Evolutionary conservation across 2,329 filamentous ascomycete genomes (phyloP).

Genomic region (Microcyclosporella mali): DNA sequence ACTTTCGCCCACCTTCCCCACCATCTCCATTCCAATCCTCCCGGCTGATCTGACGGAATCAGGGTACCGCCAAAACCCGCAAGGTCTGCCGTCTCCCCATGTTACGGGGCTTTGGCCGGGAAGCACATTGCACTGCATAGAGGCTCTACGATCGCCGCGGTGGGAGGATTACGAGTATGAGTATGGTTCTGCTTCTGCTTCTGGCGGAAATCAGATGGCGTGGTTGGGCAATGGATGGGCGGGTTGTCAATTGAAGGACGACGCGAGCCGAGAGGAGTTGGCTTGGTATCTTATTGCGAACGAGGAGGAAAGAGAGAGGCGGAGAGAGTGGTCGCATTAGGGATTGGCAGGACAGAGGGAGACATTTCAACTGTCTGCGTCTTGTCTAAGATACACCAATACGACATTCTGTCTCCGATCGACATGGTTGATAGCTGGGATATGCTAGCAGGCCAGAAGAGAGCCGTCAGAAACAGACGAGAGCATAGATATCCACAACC

Average conservation of each 20-base stretch:
- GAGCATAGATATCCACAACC: too few species aligned
- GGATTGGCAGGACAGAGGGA: too few species aligned
- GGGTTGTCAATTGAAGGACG: slow-evolving; percentile 45
- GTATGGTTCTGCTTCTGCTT: slow-evolving; percentile 30
- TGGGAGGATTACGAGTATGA: slow-evolving; percentile 57
- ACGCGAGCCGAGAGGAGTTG: slow-evolving; percentile 34
- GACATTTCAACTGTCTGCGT: too few species aligned
- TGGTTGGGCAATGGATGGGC: slow-evolving; percentile 67
- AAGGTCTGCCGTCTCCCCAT: slow-evolving; percentile 33
- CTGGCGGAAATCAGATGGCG: slow-evolving; percentile 47
- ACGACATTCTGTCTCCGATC: too few species aligned
- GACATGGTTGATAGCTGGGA: too few species aligned
- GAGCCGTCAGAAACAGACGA: too few species aligned
- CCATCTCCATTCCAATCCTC: too few species aligned
- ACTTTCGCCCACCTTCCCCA: neutral
- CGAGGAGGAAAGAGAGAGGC: too few species aligned
- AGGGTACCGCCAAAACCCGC: slow-evolving; percentile 13
- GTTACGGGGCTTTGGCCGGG: slow-evolving; percentile 16
- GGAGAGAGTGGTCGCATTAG: too few species aligned
- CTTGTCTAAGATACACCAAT: too few species aligned
- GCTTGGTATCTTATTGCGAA: slow-evolving; percentile 38
- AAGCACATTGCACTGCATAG: slow-evolving; percentile 48
- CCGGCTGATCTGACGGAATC: too few species aligned
- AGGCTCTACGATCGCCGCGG: slow-evolving; percentile 50
- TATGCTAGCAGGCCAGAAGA: too few species aligned